A percentile compares a stretch with the other conserved stretches of the same genome.
Conservation (phyloP, 2,329 filamentous ascomycete species). For the Lizonia empirigonia region DNA sequence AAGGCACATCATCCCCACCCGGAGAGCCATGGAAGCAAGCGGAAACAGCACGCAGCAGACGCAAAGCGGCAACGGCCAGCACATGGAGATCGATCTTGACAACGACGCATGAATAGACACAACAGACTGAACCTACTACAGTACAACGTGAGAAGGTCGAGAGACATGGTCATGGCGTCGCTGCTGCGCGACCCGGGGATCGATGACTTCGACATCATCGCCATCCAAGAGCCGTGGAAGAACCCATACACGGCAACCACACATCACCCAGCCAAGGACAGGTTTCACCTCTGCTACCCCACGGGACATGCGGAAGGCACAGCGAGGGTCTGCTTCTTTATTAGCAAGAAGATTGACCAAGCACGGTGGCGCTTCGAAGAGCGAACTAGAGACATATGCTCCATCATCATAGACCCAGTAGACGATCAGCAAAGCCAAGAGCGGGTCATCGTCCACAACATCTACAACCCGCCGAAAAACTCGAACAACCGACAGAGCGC, state of each 20-base stretch:
- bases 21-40: no score
- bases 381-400: no score
- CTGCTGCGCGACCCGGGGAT: constrained; percentile 27
- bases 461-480: no score
- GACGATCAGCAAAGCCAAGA: no score
- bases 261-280: constrained; percentile 26
- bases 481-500: no score
- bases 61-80: not conserved
- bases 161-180: constrained; percentile 28
- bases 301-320: constrained; percentile 9
- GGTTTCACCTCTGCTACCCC: constrained; percentile 27
- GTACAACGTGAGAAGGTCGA: constrained; percentile 29
- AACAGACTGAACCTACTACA: constrained; percentile 27
- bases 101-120: constrained; percentile 19
- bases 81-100: constrained; percentile 18
- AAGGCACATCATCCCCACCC: no score
- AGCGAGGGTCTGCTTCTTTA: constrained; percentile 31
- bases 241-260: constrained; percentile 29
- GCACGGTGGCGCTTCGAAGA: constrained; percentile 19
- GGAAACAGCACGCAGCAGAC: no score
- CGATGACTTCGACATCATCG: constrained; percentile 28
- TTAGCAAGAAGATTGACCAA: constrained; percentile 30
- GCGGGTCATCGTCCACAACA: no score
- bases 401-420: no score
- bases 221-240: constrained; percentile 19